Base-by-base conservation (phyloP, 441 rosid genomes). In the Sinapis alba region DNA sequence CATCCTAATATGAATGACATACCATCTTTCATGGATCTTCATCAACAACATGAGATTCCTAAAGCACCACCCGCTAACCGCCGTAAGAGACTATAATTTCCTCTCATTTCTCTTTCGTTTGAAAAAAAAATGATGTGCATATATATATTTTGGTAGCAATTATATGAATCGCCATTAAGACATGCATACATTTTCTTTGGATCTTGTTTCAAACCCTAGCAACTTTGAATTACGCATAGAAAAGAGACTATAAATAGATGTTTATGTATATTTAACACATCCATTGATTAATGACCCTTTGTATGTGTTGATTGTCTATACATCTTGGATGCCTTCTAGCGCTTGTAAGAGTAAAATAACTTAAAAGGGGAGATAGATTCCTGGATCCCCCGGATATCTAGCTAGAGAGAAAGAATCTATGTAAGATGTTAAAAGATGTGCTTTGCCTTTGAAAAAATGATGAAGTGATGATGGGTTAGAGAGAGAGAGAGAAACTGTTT, bases 51-150 rank as follows among this genome's bases (percentile, higher is more conserved):
- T 72, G 90, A 88, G 80, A 81, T 89, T 68, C 85, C 92, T 27
- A 86, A 87, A 61, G 90, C 96, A 7, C 89, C 88, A 5, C 78
- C 78, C 1, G 84, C 79, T 62, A 92, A 92, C 82, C 84, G 93
- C 85, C 95, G 97, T 92, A 76, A 85, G 54, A 47, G 20, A 16
- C 54, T 47, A 47, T 24, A 6, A 7, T 19, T 62, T 28, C 26
- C 12, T 47, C 23, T 53, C 64, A 38, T 19, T 61, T 62, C 36
- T 51, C 18, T 41, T 57, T 4, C 13, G 6, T 0, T 38, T 11
- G 47, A 4, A 20, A 13, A 34, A 0, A 13, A 28, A 28, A 5
- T 38, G n/a, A 38, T 38, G 11, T 38, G 47, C 47, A 38, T 38
- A 38, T 38, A 4, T 38, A 38, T 38, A 38, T 11, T 38, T 38